Evolutionary conservation across 2,329 filamentous ascomycete genomes (phyloP), one percentile per base, ranked within the genome.

Genomic region (Ceratocystis albifundus): DNA sequence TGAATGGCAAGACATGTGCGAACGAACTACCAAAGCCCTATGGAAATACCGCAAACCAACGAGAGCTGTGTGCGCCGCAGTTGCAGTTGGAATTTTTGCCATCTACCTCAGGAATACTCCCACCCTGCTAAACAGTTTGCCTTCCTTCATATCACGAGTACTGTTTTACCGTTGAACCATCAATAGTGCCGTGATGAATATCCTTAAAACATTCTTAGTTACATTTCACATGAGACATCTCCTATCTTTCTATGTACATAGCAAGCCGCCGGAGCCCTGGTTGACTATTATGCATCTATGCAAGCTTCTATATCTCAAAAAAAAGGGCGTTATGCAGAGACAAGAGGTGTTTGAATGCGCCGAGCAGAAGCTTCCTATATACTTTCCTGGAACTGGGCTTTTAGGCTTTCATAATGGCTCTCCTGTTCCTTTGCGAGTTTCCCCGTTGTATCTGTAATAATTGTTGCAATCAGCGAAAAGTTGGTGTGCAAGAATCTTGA

Each of bases 401-500:
- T 88, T 70, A 90, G 74, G 65, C 79, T 79, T 73, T 88, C 87
- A 74, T 94, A 92, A 75, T 91, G 84, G 70, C 80, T 80, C 75
- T 87, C 86, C 74, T 93, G 86, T 72, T 96, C 91, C 28, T 79
- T 77, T 0, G 88, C 84, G 72, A 93, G 74, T 74, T 89, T 89
- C 3, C 90, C 90, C 10, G 82, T 80, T 3, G 84, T 82, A 71
- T 93, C 88, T 72, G 88, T 85, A 70, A 99, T 88, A 69, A 99
- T 96, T 10, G 94, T 96, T 71, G 90, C 80, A n/a, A 99, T 84
- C 69, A 99, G 80, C 65, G 90, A 95, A 75, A 96, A 97, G 75
- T 99, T 99, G 74, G 97, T 99, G 73, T 89, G 94, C 72, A 99
- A 75, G 73, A 97, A 97, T 57, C 94, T 81, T 70, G 93, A 88